Base-by-base conservation (phyloP, 1,139 yeast species). In the Lodderomyces pseudojiufengensis region DNA sequence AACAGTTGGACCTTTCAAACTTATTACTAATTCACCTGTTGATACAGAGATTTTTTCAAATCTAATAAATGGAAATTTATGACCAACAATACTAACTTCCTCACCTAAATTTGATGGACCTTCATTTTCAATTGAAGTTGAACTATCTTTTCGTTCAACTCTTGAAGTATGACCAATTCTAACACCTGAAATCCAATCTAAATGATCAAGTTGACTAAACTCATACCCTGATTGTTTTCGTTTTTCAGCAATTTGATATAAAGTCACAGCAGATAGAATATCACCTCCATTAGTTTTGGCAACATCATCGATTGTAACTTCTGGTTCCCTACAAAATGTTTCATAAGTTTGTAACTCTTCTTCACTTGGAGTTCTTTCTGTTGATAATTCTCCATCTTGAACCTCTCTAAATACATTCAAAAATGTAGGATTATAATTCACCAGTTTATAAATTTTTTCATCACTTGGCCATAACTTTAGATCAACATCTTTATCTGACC, bases 111-210 rank as follows among this genome's bases (percentile, higher is more conserved):
- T 86, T 12, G 80, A 74, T 2, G 83, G 88, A 23, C 68, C 72
- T 43, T 65, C 74, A 41, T 66, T 77, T 25, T 51, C 59, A 9
- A 33, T 27, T 5, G 37, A 23, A 8, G 37, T 20, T 6, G 38
- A 32, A 16, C 45, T 46, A 24, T 42, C 45, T 5, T 48, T 46
- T 8, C 52, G 37, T 3, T 47, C 48, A 6, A 32, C 39, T 29
- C 31, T 36, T 1, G 87, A 87, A 3, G 74, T 61, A 33, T 75
- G 66, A 0, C 94, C 94, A 62, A 77, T 78, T 37, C 92, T 69
- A 5, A 92, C 95, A 32, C 97, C 97, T 0, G 96, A 82, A 29
- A 92, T 82, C 98, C 98, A 92, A 46, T 83, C 80, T 42, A 92
- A 64, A 52, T 90, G 96, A 46, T 80, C 80, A 26, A 76, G 58